Evolutionary conservation across 441 rosid genomes (phyloP).

Genomic region (Adansonia gregorii): DNA sequence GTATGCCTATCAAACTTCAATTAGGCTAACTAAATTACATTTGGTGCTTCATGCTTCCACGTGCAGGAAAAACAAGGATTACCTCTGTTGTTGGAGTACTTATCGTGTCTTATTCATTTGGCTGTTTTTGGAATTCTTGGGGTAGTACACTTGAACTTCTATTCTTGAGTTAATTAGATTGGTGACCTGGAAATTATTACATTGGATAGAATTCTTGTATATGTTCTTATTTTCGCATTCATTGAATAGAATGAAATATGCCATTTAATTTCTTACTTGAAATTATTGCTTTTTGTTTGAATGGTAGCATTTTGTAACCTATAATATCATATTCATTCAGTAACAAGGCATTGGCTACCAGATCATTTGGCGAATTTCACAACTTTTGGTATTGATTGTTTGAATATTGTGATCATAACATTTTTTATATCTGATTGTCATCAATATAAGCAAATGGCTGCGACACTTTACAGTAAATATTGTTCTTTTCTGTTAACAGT

Average conservation of each 20-base stretch:
- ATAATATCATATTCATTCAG: background rate
- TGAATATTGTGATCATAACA: background rate
- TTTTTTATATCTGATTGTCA: background rate
- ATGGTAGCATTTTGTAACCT: background rate
- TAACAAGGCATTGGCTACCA: background rate
- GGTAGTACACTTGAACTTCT: conserved; percentile 44
- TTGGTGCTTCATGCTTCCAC: background rate
- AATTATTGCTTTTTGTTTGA: background rate
- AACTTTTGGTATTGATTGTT: background rate
- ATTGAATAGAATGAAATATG: background rate
- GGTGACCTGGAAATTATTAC: conserved; percentile 13
- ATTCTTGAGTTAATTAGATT: conserved; percentile 9
- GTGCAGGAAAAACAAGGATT: conserved; percentile 49
- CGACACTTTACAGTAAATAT: background rate
- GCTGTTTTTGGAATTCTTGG: conserved; percentile 91
- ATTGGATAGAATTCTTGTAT: background rate
- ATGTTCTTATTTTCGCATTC: background rate
- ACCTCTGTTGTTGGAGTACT: conserved; percentile 59
- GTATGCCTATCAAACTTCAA: conserved; percentile 15
- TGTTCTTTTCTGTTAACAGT: background rate
- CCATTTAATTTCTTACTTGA: background rate
- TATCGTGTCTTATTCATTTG: conserved; percentile 63
- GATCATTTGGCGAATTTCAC: background rate
- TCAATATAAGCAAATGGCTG: background rate
- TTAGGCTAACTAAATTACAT: background rate